Base-by-base conservation (phyloP, 768 basidiomycete species). In the Kwoniella newhampshirensis region DNA sequence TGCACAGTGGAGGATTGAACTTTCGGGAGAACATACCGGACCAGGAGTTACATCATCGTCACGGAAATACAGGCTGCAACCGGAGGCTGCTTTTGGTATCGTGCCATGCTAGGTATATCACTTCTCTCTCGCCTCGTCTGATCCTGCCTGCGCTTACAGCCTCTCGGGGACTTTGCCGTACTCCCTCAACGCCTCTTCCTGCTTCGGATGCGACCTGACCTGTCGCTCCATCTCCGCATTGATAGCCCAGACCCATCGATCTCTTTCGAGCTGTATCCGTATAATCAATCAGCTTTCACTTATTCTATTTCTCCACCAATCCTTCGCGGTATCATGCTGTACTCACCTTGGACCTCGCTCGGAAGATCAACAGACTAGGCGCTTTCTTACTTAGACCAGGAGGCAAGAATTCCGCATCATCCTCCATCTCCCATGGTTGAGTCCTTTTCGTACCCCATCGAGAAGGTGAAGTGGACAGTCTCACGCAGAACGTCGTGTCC, bases 171-270 rank as follows among this genome's bases (percentile, higher is more conserved):
- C 69, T 53, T 80, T 81, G 7, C 90, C 91, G 9, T 80, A 80
- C 51, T 85, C 82, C 70, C 87, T 81, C 67, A 89, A 73, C 64
- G 75, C 81, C 39, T 80, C 81, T 74, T 93, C 91, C 62, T 89
- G 79, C 18, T 81, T 82, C 59, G 71, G 78, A 66, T 85, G 83
- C 8, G 77, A 77, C 68, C 89, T 80, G 36, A 84, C 84, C 13
- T 87, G 77, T 72, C 85, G 85, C 77, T 97, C 91, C 60, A 96
- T 91, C 78, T 94, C 91, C 42, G 83, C 83, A 59, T 89, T 91
- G 64, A 98, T 77, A 0, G 89, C 90, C 87, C 89, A 96, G 66
- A 91, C 91, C 93, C 93, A 97, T 26, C 86, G 82, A 75, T 98
- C 92, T 26, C 93, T 80, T 76, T 98, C 94, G 35, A 97, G 79